Evolutionary conservation across 2,329 filamentous ascomycete species (phyloP).

Genomic region (Colletotrichum musae): DNA sequence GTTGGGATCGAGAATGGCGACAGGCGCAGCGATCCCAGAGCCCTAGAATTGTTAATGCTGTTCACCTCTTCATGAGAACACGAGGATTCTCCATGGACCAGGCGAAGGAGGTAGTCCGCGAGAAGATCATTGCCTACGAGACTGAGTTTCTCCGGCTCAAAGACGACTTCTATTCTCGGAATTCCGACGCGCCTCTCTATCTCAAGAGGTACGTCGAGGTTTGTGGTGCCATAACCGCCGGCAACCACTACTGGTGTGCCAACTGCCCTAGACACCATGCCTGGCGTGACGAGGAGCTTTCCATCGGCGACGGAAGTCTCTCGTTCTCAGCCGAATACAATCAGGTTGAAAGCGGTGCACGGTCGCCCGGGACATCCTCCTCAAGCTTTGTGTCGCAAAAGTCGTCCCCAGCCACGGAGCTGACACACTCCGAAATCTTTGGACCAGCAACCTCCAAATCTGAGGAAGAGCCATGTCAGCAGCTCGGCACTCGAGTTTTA

Average conservation of each 20-base stretch:
- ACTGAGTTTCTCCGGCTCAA: slow-evolving; percentile 5
- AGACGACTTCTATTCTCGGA: slow-evolving; percentile 2
- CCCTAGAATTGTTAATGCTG: slow-evolving; percentile 25
- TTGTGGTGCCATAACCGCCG: slow-evolving; percentile 16
- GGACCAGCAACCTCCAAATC: neutral
- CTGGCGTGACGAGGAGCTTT: slow-evolving; percentile 1
- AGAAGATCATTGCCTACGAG: slow-evolving; percentile 17
- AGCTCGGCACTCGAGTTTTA: neutral
- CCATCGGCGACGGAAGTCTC: neutral
- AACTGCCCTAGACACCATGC: slow-evolving; percentile 23
- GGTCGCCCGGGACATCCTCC: slow-evolving; percentile 1
- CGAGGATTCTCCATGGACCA: neutral
- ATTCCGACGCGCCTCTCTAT: neutral
- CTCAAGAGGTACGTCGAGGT: slow-evolving; percentile 16
- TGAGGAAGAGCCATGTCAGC: accelerated
- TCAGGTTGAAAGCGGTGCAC: neutral
- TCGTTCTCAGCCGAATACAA: neutral
- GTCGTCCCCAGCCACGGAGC: neutral
- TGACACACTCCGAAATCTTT: neutral
- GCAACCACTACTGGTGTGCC: slow-evolving; percentile 31
- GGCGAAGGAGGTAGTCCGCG: slow-evolving; percentile 10
- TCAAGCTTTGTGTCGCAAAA: slow-evolving; percentile 13
- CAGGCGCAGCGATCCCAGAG: slow-evolving; percentile 5
- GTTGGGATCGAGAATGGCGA: slow-evolving; percentile 30
- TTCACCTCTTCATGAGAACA: slow-evolving; percentile 23